phyloP scores from a whole-genome alignment of 2,329 filamentous ascomycete species.

The Clonostachys rhizophaga region DNA sequence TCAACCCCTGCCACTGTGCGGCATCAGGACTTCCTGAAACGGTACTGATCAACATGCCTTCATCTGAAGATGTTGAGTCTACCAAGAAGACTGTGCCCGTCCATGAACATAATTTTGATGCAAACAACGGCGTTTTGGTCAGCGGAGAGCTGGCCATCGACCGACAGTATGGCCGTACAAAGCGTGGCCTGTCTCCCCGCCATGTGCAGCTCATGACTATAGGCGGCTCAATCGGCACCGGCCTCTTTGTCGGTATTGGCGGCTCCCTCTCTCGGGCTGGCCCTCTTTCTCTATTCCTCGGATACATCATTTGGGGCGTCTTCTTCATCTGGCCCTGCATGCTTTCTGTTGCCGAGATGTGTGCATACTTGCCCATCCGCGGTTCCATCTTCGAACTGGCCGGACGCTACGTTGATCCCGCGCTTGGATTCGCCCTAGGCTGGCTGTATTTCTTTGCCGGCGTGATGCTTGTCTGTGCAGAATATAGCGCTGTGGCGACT shows the following conservation, averaged over 20 bases:
- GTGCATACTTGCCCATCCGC: slow-evolving; percentile 40
- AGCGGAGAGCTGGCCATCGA: no score
- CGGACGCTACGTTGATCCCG: slow-evolving; percentile 41
- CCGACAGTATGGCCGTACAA: no score
- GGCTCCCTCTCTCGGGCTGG: slow-evolving; percentile 21
- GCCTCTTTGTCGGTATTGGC: slow-evolving; percentile 24
- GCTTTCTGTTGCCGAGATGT: slow-evolving; percentile 41
- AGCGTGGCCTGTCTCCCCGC: slow-evolving; percentile 7
- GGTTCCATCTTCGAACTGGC: slow-evolving; percentile 36
- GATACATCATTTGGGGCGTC: slow-evolving; percentile 22
- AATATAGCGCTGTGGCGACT: slow-evolving; percentile 23
- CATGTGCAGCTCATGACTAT: no score
- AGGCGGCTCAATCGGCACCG: slow-evolving; percentile 4
- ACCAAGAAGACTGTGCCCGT: no score
- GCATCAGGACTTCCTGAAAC: no score
- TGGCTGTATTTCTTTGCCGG: slow-evolving; percentile 31
- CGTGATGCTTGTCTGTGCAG: slow-evolving; percentile 22
- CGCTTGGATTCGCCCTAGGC: slow-evolving; percentile 42
- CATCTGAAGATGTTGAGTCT: no score
- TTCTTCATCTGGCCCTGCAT: slow-evolving; percentile 23
- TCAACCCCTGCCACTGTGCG: no score
- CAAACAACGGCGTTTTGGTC: no score
- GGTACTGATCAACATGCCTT: no score
- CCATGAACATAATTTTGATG: no score
- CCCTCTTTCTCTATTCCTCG: slow-evolving; percentile 21